Conservation (phyloP, 2,329 filamentous ascomycete species). For the Rasamsonia emersonii region DNA sequence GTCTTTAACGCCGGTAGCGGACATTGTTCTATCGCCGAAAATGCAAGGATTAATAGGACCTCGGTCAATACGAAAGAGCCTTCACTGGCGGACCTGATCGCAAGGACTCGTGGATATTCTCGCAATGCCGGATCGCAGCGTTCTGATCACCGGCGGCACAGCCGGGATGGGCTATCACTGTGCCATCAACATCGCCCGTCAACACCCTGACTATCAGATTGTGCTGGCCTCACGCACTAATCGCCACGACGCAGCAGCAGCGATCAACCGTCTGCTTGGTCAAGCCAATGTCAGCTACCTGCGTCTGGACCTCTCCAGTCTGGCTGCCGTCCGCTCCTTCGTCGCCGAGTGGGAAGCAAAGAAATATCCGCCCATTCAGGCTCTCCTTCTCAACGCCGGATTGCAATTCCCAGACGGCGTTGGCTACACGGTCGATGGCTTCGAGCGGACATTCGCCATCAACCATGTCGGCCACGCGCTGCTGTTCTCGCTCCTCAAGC, state of each 20-base stretch:
- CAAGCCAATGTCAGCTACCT: conserved; percentile 37
- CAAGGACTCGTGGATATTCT: too few species aligned
- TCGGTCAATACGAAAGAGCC: too few species aligned
- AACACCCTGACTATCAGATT: conserved; percentile 33
- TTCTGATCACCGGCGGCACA: conserved; percentile 41
- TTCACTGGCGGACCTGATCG: too few species aligned
- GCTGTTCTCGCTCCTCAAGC: conserved; percentile 40
- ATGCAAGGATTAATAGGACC: too few species aligned
- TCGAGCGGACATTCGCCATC: conserved; percentile 44
- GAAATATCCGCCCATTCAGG: conserved; percentile 34
- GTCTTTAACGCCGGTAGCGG: too few species aligned
- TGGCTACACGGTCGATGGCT: conserved; percentile 31
- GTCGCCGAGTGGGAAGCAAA: conserved; percentile 26
- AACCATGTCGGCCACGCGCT: conserved; percentile 45
- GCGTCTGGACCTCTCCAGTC: conserved; percentile 36
- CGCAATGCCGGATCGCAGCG: too few species aligned
- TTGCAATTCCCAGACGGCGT: conserved; percentile 35
- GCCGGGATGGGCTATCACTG: conserved; percentile 36
- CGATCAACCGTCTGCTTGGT: conserved; percentile 35
- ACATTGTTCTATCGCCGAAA: too few species aligned
- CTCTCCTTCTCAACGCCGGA: conserved; percentile 42
- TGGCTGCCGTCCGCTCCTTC: conserved; percentile 35
- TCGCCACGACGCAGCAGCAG: conserved; percentile 28
- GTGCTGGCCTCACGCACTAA: conserved; percentile 40
- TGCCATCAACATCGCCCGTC: conserved; percentile 32